Evolutionary conservation across 257 asterid genomes (phyloP).

Genomic region (Knoxia roxburghii): DNA sequence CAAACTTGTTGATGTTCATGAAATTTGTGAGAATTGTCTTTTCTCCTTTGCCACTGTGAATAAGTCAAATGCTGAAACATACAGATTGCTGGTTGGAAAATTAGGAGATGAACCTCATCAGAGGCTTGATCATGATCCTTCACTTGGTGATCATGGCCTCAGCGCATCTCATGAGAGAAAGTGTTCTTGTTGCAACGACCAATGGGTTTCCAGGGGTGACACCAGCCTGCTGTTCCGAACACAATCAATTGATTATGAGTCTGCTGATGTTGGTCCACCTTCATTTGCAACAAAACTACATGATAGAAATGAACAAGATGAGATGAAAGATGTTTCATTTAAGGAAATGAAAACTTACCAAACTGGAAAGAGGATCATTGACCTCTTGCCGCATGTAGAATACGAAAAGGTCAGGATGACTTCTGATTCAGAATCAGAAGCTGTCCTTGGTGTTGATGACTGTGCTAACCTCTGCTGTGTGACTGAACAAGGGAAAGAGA

Average conservation of each 20-base stretch:
- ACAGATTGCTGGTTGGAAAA: conserved; percentile 42
- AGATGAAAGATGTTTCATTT: conserved; percentile 22
- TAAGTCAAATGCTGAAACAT: conserved; percentile 47
- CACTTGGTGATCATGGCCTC: conserved; percentile 16
- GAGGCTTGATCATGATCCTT: conserved; percentile 22
- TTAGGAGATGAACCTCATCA: conserved; percentile 29
- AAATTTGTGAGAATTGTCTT: conserved; percentile 52
- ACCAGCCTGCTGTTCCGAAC: conserved; percentile 17
- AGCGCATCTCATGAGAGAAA: conserved; percentile 21
- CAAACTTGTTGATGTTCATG: conserved; percentile 54
- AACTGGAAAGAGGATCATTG: conserved; percentile 5
- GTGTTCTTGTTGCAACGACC: conserved; percentile 55
- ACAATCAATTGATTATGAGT: conserved; percentile 26
- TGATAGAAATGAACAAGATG: conserved; percentile 24
- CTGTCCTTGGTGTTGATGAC: conserved; percentile 24
- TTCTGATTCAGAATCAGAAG: conserved; percentile 35
- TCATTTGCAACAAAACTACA: conserved; percentile 13
- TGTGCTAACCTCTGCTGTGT: conserved; percentile 15
- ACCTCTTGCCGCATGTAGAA: conserved; percentile 28
- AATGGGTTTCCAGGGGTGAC: conserved; percentile 28
- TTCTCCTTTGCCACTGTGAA: conserved; percentile 44
- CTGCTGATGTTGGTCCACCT: conserved; percentile 22
- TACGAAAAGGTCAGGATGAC: conserved; percentile 28
- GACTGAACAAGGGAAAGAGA: conserved; percentile 10
- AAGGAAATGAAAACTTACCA: not conserved